Conservation (phyloP, 371 early-diverging fungal genomes). For the Blakeslea trispora region DNA sequence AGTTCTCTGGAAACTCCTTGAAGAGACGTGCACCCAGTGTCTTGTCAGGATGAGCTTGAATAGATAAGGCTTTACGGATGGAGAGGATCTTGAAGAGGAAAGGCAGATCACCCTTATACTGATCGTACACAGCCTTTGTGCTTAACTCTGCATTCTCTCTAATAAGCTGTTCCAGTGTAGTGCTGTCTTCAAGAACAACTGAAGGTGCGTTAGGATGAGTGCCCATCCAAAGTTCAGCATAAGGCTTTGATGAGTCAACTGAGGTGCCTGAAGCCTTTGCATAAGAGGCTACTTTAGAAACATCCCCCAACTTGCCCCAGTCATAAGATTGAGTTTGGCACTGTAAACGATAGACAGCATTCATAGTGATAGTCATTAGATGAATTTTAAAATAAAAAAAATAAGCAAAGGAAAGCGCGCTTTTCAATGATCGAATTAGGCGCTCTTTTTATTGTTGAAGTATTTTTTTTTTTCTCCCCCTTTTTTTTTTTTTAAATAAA, state of each 20-base stretch:
- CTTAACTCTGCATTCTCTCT: constrained; percentile 50
- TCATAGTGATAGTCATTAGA: constrained; percentile 14
- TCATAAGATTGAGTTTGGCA: constrained; percentile 84
- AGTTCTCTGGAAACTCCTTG: constrained; percentile 71
- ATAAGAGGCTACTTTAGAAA: constrained; percentile 84
- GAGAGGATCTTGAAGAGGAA: constrained; percentile 97
- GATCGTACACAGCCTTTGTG: constrained; percentile 50
- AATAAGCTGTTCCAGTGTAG: constrained; percentile 59
- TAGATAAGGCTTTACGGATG: constrained; percentile 92
- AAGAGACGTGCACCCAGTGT: constrained; percentile 76
- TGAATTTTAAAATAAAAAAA: neutral
- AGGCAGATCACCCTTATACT: constrained; percentile 83
- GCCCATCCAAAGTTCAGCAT: constrained; percentile 99
- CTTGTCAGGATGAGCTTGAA: constrained; percentile 98
- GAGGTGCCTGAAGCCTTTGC: constrained; percentile 60
- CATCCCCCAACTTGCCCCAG: constrained; percentile 92
- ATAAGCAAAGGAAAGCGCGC: too few relatives aligned
- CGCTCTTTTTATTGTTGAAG: too few relatives aligned
- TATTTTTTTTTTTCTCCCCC: too few relatives aligned
- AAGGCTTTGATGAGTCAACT: constrained; percentile 70
- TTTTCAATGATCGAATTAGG: too few relatives aligned
- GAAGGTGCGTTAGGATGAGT: constrained; percentile 96
- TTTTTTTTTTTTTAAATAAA: neutral
- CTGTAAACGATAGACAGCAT: constrained; percentile 55
- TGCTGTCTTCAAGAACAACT: constrained; percentile 36